Evolutionary conservation across 371 early-diverging fungal genomes (phyloP), one percentile per base, ranked within the genome.

Genomic region (Lichtheimia hyalospora): DNA sequence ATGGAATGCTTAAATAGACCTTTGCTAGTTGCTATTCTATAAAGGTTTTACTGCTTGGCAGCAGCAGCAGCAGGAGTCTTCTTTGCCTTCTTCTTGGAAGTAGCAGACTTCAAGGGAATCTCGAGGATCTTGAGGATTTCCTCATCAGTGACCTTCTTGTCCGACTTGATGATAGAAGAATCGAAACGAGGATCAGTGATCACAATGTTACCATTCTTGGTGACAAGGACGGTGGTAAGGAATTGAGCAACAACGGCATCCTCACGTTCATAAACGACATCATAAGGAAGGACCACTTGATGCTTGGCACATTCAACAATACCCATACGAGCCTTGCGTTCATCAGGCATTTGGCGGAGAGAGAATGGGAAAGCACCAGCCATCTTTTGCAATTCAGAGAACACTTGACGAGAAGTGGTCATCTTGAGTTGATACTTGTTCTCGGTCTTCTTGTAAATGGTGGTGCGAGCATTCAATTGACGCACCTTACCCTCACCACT

Each of bases 351-450:
- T 62, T 81, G 73, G 49, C 95, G 87, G 57, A 93, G 75, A 57
- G 90, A 79, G 85, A 97, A 96, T 52, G 96, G 94, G 85, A 96
- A 92, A 58, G 82, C 80, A 53, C 94, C 95, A 65, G 89, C 92
- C 75, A 88, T 84, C 63, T 80, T 82, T 60, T 84, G 85, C 73
- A 95, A 85, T 72, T 92, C 92, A 63, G 76, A 79, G 58, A 89
- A 71, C n/a, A 92, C 84, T 5, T 75, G 74, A 64, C 93, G 92
- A 41, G 95, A 89, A 12, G 21, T 46, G 10, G 91, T 81, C 87
- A 95, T 89, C 87, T 96, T 96, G 72, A 96, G 86, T 66, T 82
- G 81, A 83, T 95, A 96, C 61, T 81, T 88, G 70, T 82, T 84
- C 62, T 82, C 86, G 42, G 92, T 93, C 82, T 94, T 92, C 82